Percentiles rank a stretch among this genome's conserved stretches.
Evolutionary conservation across 2,329 filamentous ascomycete species (phyloP).

Genomic region (Aspergillus arachidicola): DNA sequence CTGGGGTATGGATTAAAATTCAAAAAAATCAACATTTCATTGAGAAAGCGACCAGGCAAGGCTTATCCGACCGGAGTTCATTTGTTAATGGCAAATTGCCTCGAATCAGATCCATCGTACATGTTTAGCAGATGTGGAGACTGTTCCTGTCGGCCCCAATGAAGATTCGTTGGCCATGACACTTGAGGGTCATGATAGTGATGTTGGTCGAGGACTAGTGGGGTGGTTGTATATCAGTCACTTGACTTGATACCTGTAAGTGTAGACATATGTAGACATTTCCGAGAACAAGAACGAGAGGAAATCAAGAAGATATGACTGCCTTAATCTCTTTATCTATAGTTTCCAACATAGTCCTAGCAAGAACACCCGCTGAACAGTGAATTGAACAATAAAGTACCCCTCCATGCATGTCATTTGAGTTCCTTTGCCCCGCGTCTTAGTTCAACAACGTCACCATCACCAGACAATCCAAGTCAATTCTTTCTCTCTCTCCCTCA

Average conservation of each 20-base stretch:
- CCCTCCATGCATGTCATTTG: neutral
- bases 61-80: neutral
- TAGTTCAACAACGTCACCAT: neutral
- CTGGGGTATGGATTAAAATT: neutral
- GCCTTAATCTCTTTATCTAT: too few relatives aligned
- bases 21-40: neutral
- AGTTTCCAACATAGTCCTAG: too few relatives aligned
- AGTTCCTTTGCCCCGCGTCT: slow-evolving; percentile 1
- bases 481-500: neutral
- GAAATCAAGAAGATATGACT: neutral
- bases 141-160: neutral
- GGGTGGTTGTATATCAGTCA: neutral
- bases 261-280: neutral
- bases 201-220: neutral
- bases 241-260: neutral
- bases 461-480: neutral
- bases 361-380: too few relatives aligned
- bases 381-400: neutral
- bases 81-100: neutral
- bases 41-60: neutral
- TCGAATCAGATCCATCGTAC: slow-evolving; percentile 1
- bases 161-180: neutral
- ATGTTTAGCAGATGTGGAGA: neutral
- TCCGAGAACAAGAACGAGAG: neutral
- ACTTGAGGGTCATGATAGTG: neutral